Conservation (phyloP, 192 early-diverging fungal genomes). For the Linnemannia elongata region DNA sequence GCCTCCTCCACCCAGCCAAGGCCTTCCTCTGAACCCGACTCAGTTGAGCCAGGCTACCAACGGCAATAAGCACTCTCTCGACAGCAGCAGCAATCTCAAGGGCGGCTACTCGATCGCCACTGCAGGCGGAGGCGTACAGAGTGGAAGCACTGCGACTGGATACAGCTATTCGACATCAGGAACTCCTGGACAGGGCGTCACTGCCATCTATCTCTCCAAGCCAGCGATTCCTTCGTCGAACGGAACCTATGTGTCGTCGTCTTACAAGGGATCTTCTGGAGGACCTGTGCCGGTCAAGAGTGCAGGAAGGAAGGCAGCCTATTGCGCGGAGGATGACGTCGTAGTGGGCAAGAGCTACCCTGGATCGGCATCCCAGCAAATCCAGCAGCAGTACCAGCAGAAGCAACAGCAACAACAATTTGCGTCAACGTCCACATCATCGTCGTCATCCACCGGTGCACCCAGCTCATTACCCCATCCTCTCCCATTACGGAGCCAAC, state of each 20-base stretch:
- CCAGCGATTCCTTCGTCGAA: slow-evolving; percentile 19
- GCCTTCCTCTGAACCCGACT: slow-evolving; percentile 15
- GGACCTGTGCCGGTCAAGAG: not conserved
- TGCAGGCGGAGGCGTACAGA: not conserved
- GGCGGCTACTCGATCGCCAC: slow-evolving; percentile 6
- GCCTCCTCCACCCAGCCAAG: slow-evolving; percentile 32
- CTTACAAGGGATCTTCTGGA: not conserved
- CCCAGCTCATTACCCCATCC: slow-evolving; percentile 29
- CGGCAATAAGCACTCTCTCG: slow-evolving; percentile 3
- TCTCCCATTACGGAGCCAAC: slow-evolving; percentile 13
- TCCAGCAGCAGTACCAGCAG: slow-evolving; percentile 24
- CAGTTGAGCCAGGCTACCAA: not conserved
- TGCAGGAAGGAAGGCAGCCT: not conserved
- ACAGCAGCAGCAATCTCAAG: slow-evolving; percentile 2
- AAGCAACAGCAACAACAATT: slow-evolving; percentile 26
- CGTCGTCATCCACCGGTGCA: slow-evolving; percentile 22
- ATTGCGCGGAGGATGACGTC: slow-evolving; percentile 25
- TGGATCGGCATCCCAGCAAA: not conserved
- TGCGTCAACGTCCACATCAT: slow-evolving; percentile 19
- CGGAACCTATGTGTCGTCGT: not conserved
- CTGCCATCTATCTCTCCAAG: slow-evolving; percentile 48
- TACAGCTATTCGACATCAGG: slow-evolving; percentile 22
- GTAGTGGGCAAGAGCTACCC: slow-evolving; percentile 12
- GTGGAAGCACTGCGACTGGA: slow-evolving; percentile 23
- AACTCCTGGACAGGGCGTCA: slow-evolving; percentile 20